These are phyloP conservation scores for Hypoxylon sp. DNA, from an alignment of 2,329 filamentous ascomycete species.

Conservation along the genomic window DNA sequence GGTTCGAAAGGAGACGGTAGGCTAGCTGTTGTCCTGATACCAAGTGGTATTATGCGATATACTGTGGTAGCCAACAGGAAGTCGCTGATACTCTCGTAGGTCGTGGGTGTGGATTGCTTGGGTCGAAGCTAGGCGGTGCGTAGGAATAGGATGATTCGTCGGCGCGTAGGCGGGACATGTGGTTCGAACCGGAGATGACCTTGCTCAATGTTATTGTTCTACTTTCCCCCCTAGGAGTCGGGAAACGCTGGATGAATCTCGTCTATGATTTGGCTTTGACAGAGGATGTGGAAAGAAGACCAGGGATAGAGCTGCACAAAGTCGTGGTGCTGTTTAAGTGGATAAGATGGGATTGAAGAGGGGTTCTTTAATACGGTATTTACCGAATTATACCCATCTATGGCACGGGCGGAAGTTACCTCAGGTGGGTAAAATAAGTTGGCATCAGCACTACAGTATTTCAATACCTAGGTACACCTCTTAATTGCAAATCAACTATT, in stretches of 20 bases:
- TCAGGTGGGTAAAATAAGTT: not conserved
- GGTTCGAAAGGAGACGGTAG: constrained; percentile 18
- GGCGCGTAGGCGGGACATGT: constrained; percentile 38
- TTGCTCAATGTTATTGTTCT: constrained; percentile 30
- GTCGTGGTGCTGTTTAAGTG: constrained; percentile 53
- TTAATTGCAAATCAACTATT: not conserved
- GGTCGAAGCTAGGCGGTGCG: constrained; percentile 23
- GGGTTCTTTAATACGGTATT: constrained; percentile 20
- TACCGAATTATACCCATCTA: constrained; percentile 10
- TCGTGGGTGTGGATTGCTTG: constrained; percentile 23
- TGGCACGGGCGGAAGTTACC: not conserved
- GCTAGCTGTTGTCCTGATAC: constrained; percentile 21
- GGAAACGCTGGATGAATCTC: constrained; percentile 11
- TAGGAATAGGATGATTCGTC: constrained; percentile 34
- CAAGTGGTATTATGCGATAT: constrained; percentile 31
- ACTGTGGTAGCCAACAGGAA: constrained; percentile 30
- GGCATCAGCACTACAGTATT: not conserved
- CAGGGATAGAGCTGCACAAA: constrained; percentile 47
- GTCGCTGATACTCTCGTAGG: constrained; percentile 17
- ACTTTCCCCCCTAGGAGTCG: constrained; percentile 1
- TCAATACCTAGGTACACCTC: not conserved
- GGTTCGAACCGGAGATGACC: constrained; percentile 37
- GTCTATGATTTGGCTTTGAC: constrained; percentile 34
- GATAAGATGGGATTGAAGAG: constrained; percentile 25
- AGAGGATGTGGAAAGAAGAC: constrained; percentile 27